phyloP scores from a whole-genome alignment of 192 early-diverging fungal species.

The Endogone sp. region DNA sequence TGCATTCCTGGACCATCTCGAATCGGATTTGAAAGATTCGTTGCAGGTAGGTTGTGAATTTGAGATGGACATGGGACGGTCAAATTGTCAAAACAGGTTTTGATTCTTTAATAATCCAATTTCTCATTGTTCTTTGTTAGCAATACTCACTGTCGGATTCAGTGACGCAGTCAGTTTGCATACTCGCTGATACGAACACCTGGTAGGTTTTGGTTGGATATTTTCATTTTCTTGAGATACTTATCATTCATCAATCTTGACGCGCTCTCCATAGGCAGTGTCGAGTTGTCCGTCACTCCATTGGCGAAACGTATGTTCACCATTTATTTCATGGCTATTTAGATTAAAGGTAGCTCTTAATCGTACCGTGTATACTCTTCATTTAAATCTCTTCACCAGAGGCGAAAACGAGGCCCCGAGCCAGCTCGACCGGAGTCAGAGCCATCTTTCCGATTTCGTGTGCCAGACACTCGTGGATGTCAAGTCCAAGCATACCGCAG shows the following conservation, averaged over 20 bases:
- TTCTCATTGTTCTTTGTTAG: background rate
- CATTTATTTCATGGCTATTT: slow-evolving; percentile 2
- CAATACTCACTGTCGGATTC: slow-evolving; percentile 18
- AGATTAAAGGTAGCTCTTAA: too few relatives aligned
- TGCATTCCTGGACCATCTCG: slow-evolving; percentile 13
- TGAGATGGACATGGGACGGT: slow-evolving; percentile 25
- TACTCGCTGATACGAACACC: slow-evolving; percentile 40
- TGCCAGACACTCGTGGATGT: slow-evolving; percentile 18
- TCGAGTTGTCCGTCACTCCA: slow-evolving; percentile 14
- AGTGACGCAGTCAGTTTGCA: slow-evolving; percentile 28
- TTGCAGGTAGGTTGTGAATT: slow-evolving; percentile 27
- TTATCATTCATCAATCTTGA: background rate
- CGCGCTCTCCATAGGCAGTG: background rate
- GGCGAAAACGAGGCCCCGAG: slow-evolving; percentile 1
- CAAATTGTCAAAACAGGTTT: background rate
- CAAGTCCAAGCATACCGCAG: slow-evolving; percentile 16
- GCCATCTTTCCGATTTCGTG: slow-evolving; percentile 20
- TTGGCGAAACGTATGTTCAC: slow-evolving; percentile 23
- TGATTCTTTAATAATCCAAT: slow-evolving; percentile 6
- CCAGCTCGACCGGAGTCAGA: slow-evolving; percentile 16
- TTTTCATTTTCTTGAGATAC: too few relatives aligned
- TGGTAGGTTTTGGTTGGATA: slow-evolving; percentile 34
- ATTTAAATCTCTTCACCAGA: background rate
- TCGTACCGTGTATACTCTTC: too few relatives aligned
- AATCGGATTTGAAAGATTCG: slow-evolving; percentile 38